Evolutionary conservation across 495 filamentous ascomycete species (phyloP).

Genomic region (Xylaria curta): DNA sequence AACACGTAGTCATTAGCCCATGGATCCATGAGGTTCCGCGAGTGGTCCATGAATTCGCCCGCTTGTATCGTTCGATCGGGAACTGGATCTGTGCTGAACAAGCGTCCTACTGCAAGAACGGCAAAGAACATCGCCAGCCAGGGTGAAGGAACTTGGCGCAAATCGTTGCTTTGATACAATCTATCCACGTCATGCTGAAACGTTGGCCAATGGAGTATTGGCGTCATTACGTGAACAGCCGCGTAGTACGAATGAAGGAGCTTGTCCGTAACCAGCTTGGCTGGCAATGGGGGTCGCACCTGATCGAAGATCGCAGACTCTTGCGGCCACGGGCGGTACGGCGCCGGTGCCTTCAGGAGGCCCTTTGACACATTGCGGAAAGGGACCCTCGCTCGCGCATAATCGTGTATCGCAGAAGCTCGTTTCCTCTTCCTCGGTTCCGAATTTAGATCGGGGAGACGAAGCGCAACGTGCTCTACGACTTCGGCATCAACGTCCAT

Average conservation of each 20-base stretch:
- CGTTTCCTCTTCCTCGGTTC: constrained; percentile 67
- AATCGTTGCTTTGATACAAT: constrained; percentile 70
- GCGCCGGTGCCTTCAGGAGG: constrained; percentile 81
- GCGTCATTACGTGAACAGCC: constrained; percentile 78
- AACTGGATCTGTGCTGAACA: constrained; percentile 70
- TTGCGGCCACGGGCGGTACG: constrained; percentile 63
- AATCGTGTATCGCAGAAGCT: constrained; percentile 64
- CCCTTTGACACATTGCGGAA: constrained; percentile 76
- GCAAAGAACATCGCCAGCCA: constrained; percentile 87
- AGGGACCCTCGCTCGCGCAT: constrained; percentile 73
- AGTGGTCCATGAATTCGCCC: constrained; percentile 72
- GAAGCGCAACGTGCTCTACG: constrained; percentile 63
- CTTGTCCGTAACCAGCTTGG: constrained; percentile 72
- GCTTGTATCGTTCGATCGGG: constrained; percentile 65
- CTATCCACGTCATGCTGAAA: constrained; percentile 79
- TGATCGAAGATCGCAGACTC: constrained; percentile 59
- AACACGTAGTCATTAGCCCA: constrained; percentile 85
- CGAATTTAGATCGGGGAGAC: constrained; percentile 72
- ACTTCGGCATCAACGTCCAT: constrained; percentile 69
- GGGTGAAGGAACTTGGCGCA: constrained; percentile 68
- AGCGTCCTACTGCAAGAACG: constrained; percentile 80
- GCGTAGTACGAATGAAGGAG: constrained; percentile 78
- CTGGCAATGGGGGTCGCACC: constrained; percentile 69
- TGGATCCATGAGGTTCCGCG: constrained; percentile 73
- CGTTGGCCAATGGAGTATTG: constrained; percentile 88